These are phyloP conservation scores for Truncatella angustata DNA, from an alignment of 2,329 filamentous ascomycete genomes.

Conservation along the genomic window DNA sequence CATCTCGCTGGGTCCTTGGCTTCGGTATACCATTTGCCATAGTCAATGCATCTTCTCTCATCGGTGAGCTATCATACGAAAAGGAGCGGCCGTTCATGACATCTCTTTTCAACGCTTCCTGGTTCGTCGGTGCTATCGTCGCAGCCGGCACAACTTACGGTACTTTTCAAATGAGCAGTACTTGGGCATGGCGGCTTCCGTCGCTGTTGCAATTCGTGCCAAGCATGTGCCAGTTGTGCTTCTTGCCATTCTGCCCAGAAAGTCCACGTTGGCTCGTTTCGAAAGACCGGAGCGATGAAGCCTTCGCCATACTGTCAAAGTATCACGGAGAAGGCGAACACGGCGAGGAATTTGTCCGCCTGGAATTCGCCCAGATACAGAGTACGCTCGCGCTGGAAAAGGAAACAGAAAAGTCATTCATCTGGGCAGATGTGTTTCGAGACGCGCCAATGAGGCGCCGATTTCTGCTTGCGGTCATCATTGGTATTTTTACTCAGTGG, in stretches of 20 bases:
- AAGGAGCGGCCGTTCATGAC: slow-evolving; percentile 52
- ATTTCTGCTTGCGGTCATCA: slow-evolving; percentile 30
- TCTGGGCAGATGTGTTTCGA: slow-evolving; percentile 30
- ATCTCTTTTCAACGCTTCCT: slow-evolving; percentile 53
- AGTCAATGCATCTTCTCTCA: slow-evolving; percentile 38
- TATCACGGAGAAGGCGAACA: slow-evolving; percentile 52
- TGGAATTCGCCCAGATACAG: slow-evolving; percentile 56
- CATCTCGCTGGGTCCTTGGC: slow-evolving; percentile 41
- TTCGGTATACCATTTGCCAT: slow-evolving; percentile 44
- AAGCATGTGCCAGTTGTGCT: slow-evolving; percentile 29
- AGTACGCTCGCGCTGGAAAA: slow-evolving; percentile 47
- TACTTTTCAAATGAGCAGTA: slow-evolving; percentile 37
- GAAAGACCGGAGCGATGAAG: slow-evolving; percentile 37
- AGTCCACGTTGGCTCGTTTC: slow-evolving; percentile 41
- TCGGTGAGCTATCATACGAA: slow-evolving; percentile 53
- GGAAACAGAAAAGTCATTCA: slow-evolving; percentile 42
- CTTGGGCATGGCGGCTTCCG: slow-evolving; percentile 40
- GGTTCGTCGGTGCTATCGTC: slow-evolving; percentile 44
- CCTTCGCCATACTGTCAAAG: slow-evolving; percentile 37
- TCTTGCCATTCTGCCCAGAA: slow-evolving; percentile 41
- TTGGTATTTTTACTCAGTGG: slow-evolving; percentile 41
- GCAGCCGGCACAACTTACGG: slow-evolving; percentile 41
- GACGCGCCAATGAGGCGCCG: slow-evolving; percentile 32
- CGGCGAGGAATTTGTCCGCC: slow-evolving; percentile 48
- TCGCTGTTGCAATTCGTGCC: slow-evolving; percentile 37